phyloP scores from a whole-genome alignment of 768 basidiomycete species.

The Bullera alba region DNA sequence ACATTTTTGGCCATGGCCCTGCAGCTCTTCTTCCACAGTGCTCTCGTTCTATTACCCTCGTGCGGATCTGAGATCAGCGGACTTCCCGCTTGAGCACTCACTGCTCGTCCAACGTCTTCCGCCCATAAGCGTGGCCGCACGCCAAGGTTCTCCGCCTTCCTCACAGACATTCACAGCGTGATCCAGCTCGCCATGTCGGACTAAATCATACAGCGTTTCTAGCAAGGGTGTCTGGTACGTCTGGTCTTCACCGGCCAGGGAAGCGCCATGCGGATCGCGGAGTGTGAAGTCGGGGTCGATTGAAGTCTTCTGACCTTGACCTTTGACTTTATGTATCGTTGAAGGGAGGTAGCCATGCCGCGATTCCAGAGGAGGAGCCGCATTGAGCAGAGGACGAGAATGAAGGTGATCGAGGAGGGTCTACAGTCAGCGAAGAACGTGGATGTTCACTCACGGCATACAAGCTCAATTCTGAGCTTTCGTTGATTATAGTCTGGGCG shows the following conservation, averaged over 20 bases:
- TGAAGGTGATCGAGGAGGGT: constrained; percentile 38
- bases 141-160: constrained; percentile 81
- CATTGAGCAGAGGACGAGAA: constrained; percentile 23
- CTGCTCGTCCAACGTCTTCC: constrained; percentile 55
- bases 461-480: constrained; percentile 30
- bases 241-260: constrained; percentile 50
- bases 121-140: constrained; percentile 81
- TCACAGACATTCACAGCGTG: constrained; percentile 76
- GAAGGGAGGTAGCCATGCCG: constrained; percentile 39
- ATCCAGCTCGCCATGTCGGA: constrained; percentile 77
- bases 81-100: constrained; percentile 16
- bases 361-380: constrained; percentile 34
- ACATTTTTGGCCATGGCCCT: constrained; percentile 71
- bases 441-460: constrained; percentile 23
- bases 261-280: constrained; percentile 33
- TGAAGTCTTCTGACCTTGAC: constrained; percentile 10
- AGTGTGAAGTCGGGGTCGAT: constrained; percentile 40
- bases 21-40: constrained; percentile 83
- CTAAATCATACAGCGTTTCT: constrained; percentile 69
- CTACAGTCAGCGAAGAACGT: constrained; percentile 3
- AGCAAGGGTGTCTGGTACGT: constrained; percentile 71
- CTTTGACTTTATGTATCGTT: constrained; percentile 26
- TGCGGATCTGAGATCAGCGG: constrained; percentile 9
- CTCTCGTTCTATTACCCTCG: constrained; percentile 66
- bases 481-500: constrained; percentile 30